These are phyloP conservation scores for Colletotrichum trifolii DNA, from an alignment of 2,329 filamentous ascomycete genomes.

Conservation along the genomic window DNA sequence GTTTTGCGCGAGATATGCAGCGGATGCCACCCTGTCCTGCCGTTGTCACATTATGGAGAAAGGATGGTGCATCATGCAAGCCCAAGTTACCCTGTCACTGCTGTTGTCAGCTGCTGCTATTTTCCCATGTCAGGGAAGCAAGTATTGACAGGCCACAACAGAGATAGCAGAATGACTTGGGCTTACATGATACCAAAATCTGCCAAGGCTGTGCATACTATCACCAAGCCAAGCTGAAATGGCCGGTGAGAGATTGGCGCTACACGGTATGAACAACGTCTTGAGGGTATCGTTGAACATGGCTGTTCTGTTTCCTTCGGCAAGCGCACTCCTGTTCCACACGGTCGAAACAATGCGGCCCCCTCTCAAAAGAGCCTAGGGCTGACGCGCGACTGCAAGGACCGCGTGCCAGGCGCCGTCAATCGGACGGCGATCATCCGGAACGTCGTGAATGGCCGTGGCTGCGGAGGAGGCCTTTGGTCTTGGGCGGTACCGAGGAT, in stretches of 20 bases:
- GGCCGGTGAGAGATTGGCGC: constrained; percentile 3
- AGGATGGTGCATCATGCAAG: constrained; percentile 3
- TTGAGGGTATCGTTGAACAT: background rate
- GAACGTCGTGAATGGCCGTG: constrained; percentile 2
- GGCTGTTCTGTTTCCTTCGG: background rate
- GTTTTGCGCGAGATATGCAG: constrained; percentile 23
- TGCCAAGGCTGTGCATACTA: background rate
- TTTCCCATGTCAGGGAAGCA: too few species aligned
- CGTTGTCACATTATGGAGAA: background rate
- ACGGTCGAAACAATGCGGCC: constrained; percentile 19
- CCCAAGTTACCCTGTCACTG: constrained; percentile 1
- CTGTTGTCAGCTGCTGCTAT: background rate
- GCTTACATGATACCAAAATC: background rate
- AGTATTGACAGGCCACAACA: too few species aligned
- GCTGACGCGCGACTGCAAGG: constrained; percentile 21
- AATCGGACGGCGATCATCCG: constrained; percentile 31
- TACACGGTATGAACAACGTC: background rate
- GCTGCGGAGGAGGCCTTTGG: constrained; percentile 8
- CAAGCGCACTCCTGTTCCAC: constrained; percentile 7
- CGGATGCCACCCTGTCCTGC: constrained; percentile 18
- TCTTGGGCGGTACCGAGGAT: constrained; percentile 11
- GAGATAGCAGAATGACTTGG: too few species aligned
- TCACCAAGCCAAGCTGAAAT: constrained; percentile 5
- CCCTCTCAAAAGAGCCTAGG: constrained; percentile 24
- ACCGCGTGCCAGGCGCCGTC: constrained; percentile 14